Percentiles rank a stretch among this genome's conserved stretches.
These are phyloP conservation scores for Suillus clintonianus DNA, from an alignment of 768 basidiomycete genomes.

Conservation along the genomic window DNA sequence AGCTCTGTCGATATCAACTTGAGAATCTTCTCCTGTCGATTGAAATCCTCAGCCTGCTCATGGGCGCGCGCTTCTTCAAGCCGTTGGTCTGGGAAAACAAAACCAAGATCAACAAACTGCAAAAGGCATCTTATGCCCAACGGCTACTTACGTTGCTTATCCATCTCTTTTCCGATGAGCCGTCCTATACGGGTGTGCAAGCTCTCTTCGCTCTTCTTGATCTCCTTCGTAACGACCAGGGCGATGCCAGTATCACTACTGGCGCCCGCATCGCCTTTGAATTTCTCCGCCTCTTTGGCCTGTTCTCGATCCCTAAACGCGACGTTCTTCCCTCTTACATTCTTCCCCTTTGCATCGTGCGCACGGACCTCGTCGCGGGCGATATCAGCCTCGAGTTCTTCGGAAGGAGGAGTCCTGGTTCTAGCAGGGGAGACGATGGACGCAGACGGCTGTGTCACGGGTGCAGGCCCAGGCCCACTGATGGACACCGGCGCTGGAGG, in stretches of 20 bases:
- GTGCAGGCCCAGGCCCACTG: slow-evolving; percentile 22
- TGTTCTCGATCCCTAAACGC: slow-evolving; percentile 58
- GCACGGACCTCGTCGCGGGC: slow-evolving; percentile 58
- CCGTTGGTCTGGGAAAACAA: slow-evolving; percentile 62
- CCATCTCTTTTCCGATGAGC: slow-evolving; percentile 83
- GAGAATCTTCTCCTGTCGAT: slow-evolving; percentile 85
- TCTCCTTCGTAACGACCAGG: slow-evolving; percentile 69
- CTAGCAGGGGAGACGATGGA: slow-evolving; percentile 41
- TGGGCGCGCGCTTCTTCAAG: slow-evolving; percentile 78
- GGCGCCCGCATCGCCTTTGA: slow-evolving; percentile 25
- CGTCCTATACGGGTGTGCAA: slow-evolving; percentile 77
- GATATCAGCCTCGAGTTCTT: slow-evolving; percentile 71
- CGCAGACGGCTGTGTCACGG: slow-evolving; percentile 15
- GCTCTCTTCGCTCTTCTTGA: slow-evolving; percentile 80
- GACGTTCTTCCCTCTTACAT: slow-evolving; percentile 55
- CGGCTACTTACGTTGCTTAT: slow-evolving; percentile 74
- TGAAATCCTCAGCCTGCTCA: slow-evolving; percentile 80
- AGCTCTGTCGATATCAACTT: slow-evolving; percentile 87
- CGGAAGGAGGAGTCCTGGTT: slow-evolving; percentile 69
- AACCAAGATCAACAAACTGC: background rate
- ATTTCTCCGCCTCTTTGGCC: slow-evolving; percentile 33
- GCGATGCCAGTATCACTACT: slow-evolving; percentile 58
- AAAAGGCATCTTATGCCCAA: slow-evolving; percentile 7
- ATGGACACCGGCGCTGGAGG: slow-evolving; percentile 29
- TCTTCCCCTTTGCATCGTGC: slow-evolving; percentile 53